A percentile compares a stretch with the other conserved stretches of the same genome.
phyloP scores from a whole-genome alignment of 495 filamentous ascomycete genomes.

The Stereocaulon alpinum region DNA sequence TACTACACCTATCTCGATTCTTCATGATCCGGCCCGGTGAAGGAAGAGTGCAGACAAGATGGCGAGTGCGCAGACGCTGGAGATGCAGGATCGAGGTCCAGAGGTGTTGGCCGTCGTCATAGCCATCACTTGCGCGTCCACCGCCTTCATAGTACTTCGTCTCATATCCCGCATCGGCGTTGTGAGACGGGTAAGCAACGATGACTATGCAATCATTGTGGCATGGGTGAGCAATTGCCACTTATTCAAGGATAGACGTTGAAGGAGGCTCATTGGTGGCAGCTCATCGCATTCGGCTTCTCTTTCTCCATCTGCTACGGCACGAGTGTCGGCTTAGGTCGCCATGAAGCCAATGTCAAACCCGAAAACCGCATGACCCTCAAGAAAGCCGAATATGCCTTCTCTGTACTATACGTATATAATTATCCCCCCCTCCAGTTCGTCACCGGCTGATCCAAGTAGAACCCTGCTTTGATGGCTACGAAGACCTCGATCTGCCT shows the following conservation, averaged over 20 bases:
- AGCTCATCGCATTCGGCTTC: conserved; percentile 65
- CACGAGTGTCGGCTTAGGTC: conserved; percentile 58
- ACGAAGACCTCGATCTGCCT: conserved; percentile 87
- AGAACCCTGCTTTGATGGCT: conserved; percentile 84
- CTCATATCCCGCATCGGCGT: conserved; percentile 64
- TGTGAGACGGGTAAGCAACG: conserved; percentile 54
- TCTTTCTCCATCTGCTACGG: conserved; percentile 68
- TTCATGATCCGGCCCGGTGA: background rate
- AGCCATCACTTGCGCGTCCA: conserved; percentile 53
- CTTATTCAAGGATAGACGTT: background rate
- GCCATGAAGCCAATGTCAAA: conserved; percentile 58
- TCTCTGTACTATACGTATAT: conserved; percentile 74
- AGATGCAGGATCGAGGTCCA: conserved; percentile 46
- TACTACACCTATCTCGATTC: background rate
- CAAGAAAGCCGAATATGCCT: conserved; percentile 64
- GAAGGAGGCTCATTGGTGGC: conserved; percentile 1
- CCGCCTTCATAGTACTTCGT: conserved; percentile 60
- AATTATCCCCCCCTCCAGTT: background rate
- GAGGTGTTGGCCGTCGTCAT: conserved; percentile 67
- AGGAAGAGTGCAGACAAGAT: conserved; percentile 6
- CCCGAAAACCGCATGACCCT: conserved; percentile 36
- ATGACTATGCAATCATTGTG: conserved; percentile 77
- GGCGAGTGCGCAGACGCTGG: conserved; percentile 1
- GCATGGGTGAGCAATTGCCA: conserved; percentile 54
- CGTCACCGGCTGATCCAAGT: conserved; percentile 16